Base-by-base conservation (phyloP, 352 stramenopile species). In the Proteromonas lacertae region DNA sequence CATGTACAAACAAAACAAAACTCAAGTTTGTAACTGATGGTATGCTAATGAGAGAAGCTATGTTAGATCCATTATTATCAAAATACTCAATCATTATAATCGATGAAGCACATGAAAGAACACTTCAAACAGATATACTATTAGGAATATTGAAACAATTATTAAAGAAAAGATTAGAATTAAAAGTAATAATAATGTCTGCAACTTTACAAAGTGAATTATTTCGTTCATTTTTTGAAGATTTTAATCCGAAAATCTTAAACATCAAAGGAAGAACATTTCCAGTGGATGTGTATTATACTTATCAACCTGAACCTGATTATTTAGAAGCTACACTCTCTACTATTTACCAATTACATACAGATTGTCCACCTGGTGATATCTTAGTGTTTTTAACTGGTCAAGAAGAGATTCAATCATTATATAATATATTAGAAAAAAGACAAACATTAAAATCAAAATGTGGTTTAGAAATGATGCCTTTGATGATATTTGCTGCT, bases 21-120 rank as follows among this genome's bases (percentile, higher is more conserved):
- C 67, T 94, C 44, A 92, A 93, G 58, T 96, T 93, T 51, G 92
- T 94, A 76, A 96, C 83, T 1, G 87, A 98, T 59, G 88, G 88
- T 55, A 92, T 98, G 46, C 56, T 99, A 9, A 47, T 99, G 25
- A 62, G 88, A 39, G 84, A 99, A 54, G 90, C 77, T 39, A 60
- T 98, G 19, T 66, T 67, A 10, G 84, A 99, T 57, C 62, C 75
- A 20, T 66, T 79, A 33, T 55, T 99, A 16, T 69, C 62, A 25
- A 57, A 58, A 32, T 96, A 96, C 60, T 79, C 59, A 25, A 71
- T 70, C 20, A 73, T 94, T 32, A 60, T 95, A 30, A 72, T 96
- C 41, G 83, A 96, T 55, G 87, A 99, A 59, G 84, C 83, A 8
- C 87, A 99, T 50, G 87, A 97, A 54, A 63, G 84, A 17, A 88